Base-by-base conservation (phyloP, 2,329 filamentous ascomycete genomes). In the Raffaelea deltoideospora region DNA sequence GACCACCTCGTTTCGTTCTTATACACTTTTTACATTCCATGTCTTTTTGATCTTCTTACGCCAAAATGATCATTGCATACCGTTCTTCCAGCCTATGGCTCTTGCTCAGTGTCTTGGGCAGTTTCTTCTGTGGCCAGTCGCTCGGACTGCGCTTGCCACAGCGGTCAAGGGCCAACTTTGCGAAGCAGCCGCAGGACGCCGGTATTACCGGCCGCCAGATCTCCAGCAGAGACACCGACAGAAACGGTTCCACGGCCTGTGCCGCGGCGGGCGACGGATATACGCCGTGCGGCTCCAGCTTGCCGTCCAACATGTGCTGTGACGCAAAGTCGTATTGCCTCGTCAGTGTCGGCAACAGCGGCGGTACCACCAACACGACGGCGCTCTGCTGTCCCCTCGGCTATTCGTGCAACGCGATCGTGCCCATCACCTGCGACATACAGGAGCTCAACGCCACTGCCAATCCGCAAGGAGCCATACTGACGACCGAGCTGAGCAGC, bases 271-370 rank as follows among this genome's bases (percentile, higher is more conserved):
- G 26, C 37, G 33, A 38, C 31, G n/a, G n/a, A n/a, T 40, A 41
- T 26, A 31, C 26, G 8, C 5, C 37, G 5, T 47, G 44, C 31
- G 43, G 43, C n/a, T 19, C 34, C 4, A 37, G 37, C 29, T 35
- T 45, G 21, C 44, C 44, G 15, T 35, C 17, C 31, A 31, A 43
- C 35, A 43, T 47, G 30, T 47, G 41, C 35, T 47, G 44, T 34
- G 27, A 34, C 1, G 14, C 36, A 4, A 27, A 10, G 33, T 17
- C 22, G 20, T 22, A 2, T n/a, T 47, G 44, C 34, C 7, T 44
- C 6, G 29, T 18, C 29, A 19, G 3, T 9, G 9, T 5, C 17
- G 17, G 23, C 31, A 8, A 5, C 23, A 10, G 34, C 36, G n/a
- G 27, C 27, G n/a, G 19, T 20, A 10, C 14, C 10, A 22, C 38